Evolutionary conservation across 208 protist genomes (phyloP).

Genomic region (Acanthamoeba lenticulata): DNA sequence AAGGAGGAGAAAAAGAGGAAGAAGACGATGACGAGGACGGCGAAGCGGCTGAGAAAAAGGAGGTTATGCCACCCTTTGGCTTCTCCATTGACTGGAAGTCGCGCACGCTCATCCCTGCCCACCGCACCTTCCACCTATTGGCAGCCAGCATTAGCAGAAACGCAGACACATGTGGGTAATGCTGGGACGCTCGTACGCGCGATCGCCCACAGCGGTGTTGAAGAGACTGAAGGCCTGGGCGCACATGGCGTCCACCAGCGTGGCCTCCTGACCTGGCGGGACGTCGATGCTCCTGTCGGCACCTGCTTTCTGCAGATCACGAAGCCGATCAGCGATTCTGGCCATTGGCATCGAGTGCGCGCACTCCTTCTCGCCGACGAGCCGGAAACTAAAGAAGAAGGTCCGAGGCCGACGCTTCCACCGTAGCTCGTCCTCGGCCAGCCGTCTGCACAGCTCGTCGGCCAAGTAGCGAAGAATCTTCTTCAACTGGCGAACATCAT

Average conservation of each 20-base stretch:
- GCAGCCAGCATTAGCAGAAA: not conserved
- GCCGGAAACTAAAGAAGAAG: not conserved
- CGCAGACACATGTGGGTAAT: not conserved
- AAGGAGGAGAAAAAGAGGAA: not conserved
- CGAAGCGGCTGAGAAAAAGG: not conserved
- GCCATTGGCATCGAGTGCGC: not conserved
- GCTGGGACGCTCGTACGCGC: not conserved
- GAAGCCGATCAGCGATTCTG: not conserved
- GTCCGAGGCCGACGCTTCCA: not conserved
- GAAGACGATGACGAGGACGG: not conserved
- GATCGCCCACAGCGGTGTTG: slow-evolving; percentile 23
- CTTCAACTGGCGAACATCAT: not conserved
- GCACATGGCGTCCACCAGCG: not conserved
- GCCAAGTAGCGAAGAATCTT: slow-evolving; percentile 45
- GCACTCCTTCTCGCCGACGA: slow-evolving; percentile 27
- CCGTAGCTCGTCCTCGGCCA: not conserved
- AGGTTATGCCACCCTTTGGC: not conserved
- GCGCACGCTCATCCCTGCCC: not conserved
- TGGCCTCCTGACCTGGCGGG: not conserved
- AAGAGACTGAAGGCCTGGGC: not conserved
- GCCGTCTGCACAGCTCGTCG: not conserved
- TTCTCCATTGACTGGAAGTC: not conserved
- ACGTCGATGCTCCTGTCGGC: not conserved
- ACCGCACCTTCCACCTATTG: slow-evolving; percentile 3
- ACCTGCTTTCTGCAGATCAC: not conserved